Percentiles rank a stretch among this genome's conserved stretches.
These are phyloP conservation scores for Neurospora discreta DNA, from an alignment of 495 filamentous ascomycete species.

Conservation along the genomic window DNA sequence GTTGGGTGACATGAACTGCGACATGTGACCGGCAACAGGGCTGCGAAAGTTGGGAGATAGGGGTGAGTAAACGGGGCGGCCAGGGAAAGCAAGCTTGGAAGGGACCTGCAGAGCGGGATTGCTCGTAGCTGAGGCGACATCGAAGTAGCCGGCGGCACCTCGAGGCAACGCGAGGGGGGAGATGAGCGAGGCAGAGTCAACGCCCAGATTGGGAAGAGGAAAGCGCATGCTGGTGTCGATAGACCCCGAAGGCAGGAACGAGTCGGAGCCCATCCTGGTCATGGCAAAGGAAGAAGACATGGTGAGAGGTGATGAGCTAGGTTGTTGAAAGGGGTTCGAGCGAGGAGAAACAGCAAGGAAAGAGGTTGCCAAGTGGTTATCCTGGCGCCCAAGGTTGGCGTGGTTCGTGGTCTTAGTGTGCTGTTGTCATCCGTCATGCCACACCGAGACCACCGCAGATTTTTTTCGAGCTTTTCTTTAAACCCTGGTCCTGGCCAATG, in stretches of 20 bases:
- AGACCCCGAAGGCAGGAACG: conserved; percentile 19
- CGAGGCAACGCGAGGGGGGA: conserved; percentile 30
- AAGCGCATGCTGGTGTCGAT: conserved; percentile 13
- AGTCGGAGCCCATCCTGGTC: conserved; percentile 21
- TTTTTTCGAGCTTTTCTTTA: background rate
- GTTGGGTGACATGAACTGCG: background rate
- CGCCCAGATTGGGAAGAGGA: conserved; percentile 18
- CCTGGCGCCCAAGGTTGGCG: background rate
- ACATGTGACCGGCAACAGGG: conserved; percentile 2
- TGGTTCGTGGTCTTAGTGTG: conserved; percentile 1
- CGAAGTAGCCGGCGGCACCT: conserved; percentile 24
- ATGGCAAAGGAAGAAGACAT: conserved; percentile 15
- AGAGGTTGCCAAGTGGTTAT: background rate
- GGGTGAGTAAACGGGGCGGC: conserved; percentile 6
- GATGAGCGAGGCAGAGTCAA: conserved; percentile 25
- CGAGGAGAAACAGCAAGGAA: background rate
- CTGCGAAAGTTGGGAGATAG: conserved; percentile 2
- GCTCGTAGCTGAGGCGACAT: conserved; percentile 9
- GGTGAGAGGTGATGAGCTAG: background rate
- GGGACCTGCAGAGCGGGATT: background rate
- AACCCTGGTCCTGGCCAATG: background rate
- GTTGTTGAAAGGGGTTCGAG: background rate
- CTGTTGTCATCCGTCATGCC: conserved; percentile 11
- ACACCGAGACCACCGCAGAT: background rate
- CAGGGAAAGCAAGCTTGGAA: background rate